Base-by-base conservation (phyloP, 306 rosid genomes). In the Echinosophora koreensis region DNA sequence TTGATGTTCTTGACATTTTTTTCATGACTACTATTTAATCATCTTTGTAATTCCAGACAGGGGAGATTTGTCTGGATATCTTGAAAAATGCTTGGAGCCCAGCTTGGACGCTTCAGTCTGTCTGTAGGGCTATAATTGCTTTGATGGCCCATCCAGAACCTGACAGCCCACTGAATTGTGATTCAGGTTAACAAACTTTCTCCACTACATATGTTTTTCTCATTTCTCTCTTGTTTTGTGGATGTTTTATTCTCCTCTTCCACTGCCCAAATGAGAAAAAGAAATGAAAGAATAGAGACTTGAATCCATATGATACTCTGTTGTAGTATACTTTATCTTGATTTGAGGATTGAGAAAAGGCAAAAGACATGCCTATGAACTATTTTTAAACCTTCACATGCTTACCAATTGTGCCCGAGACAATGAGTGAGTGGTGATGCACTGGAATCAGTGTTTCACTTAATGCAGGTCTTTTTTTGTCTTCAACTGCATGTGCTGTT, bases 11-110 rank as follows among this genome's bases (percentile, higher is more conserved):
- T 71, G 38, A 78, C 39, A 55, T 51, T 38, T 75, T 32, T 75
- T 65, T 41, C 74, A 4, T 11, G 55, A 30, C 12, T 15, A 41
- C 27, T 15, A 8, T 30, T 57, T 74, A 47, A 77, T 47, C 67
- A 11, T 69, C 50, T 38, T 64, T 5, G 54, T 66, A 27, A 44
- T 58, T 80, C 73, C 88, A 92, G 97, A 96, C 98, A 0, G 99
- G 99, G 56, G 99, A 96, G 91, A 96, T 96, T 74, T 96, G 98
- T 87, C 88, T 96, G 42, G 99, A 96, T 82, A 96, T 96, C 62
- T 85, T 96, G 89, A 96, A 96, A 84, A 96, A 87, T 80, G 99
- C 99, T 52, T 96, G 99, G 99, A 96, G 98, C 87, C 98, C 97
- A 3, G 99, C 99, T 32, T 96, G 99, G 98, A 92, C 99, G 5